A percentile compares a stretch with the other conserved stretches of the same genome.
These are phyloP conservation scores for Cladophialophora exuberans DNA, from an alignment of 2,329 filamentous ascomycete genomes.

Conservation along the genomic window DNA sequence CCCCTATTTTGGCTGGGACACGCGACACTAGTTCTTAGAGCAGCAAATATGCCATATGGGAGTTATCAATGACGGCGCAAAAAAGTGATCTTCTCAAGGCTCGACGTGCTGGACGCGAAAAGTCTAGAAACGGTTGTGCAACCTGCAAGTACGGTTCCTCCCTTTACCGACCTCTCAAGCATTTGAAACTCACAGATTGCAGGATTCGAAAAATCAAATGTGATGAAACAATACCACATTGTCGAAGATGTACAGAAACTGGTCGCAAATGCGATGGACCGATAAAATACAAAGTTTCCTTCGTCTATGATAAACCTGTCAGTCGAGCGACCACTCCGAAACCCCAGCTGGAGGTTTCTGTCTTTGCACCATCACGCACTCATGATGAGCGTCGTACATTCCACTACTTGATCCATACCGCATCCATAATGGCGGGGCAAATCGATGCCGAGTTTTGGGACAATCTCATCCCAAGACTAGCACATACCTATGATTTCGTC, in stretches of 20 bases:
- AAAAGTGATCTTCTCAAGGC: too few species aligned
- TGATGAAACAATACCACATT: constrained; percentile 27
- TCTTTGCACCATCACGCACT: constrained; percentile 15
- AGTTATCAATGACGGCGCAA: too few species aligned
- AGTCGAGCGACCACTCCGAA: constrained; percentile 12
- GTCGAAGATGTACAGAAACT: constrained; percentile 24
- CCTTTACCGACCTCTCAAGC: neutral
- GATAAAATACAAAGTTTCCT: constrained; percentile 15
- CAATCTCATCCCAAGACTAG: constrained; percentile 22
- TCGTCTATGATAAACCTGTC: constrained; percentile 11
- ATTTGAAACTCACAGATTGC: neutral
- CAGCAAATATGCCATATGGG: too few species aligned
- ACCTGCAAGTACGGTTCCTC: constrained; percentile 27
- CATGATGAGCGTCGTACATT: constrained; percentile 26
- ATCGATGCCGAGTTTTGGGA: constrained; percentile 27
- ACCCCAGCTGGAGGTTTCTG: constrained; percentile 18
- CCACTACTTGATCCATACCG: constrained; percentile 22
- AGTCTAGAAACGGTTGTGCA: constrained; percentile 27
- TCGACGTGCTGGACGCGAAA: constrained; percentile 20
- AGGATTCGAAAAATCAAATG: constrained; percentile 29
- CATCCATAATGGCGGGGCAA: constrained; percentile 22
- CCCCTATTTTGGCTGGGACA: too few species aligned
- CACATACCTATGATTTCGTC: constrained; percentile 23
- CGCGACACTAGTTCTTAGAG: too few species aligned
- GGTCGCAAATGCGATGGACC: constrained; percentile 28